Base-by-base conservation (phyloP, 164 flowering plant genomes). In the Macadamia integrifolia region DNA sequence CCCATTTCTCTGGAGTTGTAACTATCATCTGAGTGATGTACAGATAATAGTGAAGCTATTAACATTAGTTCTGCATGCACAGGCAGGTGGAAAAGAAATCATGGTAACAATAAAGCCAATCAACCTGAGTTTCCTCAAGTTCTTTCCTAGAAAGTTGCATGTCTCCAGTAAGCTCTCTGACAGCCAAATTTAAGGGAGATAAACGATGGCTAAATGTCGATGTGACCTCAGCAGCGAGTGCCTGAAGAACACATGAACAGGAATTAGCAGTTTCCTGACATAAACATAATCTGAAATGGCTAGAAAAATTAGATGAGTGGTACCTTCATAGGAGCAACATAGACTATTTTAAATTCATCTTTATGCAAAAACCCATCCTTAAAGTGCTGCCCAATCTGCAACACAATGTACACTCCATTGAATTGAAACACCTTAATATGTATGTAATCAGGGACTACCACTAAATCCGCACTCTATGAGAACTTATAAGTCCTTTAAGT, bases 321-420 rank as follows among this genome's bases (percentile, higher is more conserved):
- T 78, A 92, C 99, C 98, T 95, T 95, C 99, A 95, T 92, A 0
- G 98, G 99, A 78, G 99, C 99, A 78, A 92, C 98, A 84, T 95
- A 95, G 77, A 95, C 96, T 75, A 95, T 88, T 82, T 95, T 90
- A 77, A 95, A 95, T 67, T 95, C 89, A 66, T 89, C 81, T 75
- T 90, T 95, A 68, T 87, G 97, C 86, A 95, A 75, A 79, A 85
- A 84, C 55, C 99, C 99, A 79, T 89, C 97, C 82, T 78, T 85
- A 78, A 92, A 95, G 73, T 92, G 99, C 69, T 90, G 96, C 62
- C 81, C 83, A 77, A 95, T 90, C 99, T 95, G 96, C 75, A 72
- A 67, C 11, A 75, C 23, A 68, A 66, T 42, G 49, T 15, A 18
- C 43, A 66, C 17, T 49, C 64, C 52, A 55, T 60, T 61, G 12